Evolutionary conservation across 2,329 filamentous ascomycete species (phyloP).

Genomic region (Fusarium sp.): DNA sequence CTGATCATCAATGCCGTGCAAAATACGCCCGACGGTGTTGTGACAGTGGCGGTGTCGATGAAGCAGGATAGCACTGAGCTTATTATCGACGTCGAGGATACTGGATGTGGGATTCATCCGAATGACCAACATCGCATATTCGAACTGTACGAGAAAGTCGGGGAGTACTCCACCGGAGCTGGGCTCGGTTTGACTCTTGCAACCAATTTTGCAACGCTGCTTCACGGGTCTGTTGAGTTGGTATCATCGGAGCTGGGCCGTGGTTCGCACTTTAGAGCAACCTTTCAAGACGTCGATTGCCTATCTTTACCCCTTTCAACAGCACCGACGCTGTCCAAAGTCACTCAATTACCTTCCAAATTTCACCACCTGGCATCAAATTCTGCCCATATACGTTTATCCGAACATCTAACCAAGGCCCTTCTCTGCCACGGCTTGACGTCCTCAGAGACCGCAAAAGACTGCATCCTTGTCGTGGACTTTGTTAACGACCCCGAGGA

Average conservation of each 20-base stretch:
- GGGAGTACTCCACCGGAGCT: conserved; percentile 55
- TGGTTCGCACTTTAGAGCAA: conserved; percentile 59
- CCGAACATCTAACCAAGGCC: conserved; percentile 15
- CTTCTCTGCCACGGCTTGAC: conserved; percentile 18
- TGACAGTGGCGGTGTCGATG: conserved; percentile 54
- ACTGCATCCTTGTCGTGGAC: conserved; percentile 36
- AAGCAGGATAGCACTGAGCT: conserved; percentile 50
- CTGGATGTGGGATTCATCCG: conserved; percentile 57
- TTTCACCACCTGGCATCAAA: conserved; percentile 13
- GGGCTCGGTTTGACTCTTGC: conserved; percentile 62
- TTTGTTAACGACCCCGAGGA: conserved; percentile 14
- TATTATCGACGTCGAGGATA: conserved; percentile 60
- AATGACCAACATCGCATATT: conserved; percentile 59
- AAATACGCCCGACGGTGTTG: conserved; percentile 55
- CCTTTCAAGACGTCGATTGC: conserved; percentile 30
- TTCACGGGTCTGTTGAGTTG: conserved; percentile 57
- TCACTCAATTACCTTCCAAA: conserved; percentile 5
- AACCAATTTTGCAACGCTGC: conserved; percentile 57
- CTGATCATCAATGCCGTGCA: conserved; percentile 61
- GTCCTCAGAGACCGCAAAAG: conserved; percentile 1
- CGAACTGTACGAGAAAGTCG: conserved; percentile 60
- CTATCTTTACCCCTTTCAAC: background rate
- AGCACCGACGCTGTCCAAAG: background rate
- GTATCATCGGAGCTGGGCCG: conserved; percentile 53
- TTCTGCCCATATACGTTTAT: background rate